Evolutionary conservation across 2,329 filamentous ascomycete genomes (phyloP).

Genomic region (Davidsoniella neocaledoniae): DNA sequence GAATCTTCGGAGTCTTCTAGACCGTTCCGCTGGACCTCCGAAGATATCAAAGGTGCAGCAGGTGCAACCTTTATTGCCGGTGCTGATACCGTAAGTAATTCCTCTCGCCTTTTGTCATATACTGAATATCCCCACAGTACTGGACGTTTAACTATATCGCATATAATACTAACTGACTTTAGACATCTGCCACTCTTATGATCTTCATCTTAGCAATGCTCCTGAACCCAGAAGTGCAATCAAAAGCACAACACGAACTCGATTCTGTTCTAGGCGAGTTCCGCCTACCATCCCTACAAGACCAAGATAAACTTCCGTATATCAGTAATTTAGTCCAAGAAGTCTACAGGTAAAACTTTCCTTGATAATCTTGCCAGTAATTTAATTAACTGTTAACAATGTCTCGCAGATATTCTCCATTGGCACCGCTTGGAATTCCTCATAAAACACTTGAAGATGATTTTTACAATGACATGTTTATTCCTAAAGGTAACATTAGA

Average conservation of each 20-base stretch:
- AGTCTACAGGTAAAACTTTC: background rate
- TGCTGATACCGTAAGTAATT: conserved; percentile 23
- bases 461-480: conserved; percentile 37
- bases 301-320: background rate
- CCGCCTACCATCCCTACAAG: background rate
- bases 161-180: background rate
- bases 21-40: conserved; percentile 17
- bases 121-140: background rate
- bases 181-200: conserved; percentile 23
- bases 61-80: conserved; percentile 33
- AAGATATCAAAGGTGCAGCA: conserved; percentile 32
- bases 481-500: conserved; percentile 29
- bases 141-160: background rate
- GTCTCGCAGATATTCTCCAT: conserved; percentile 21
- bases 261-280: conserved; percentile 23
- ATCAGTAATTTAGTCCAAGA: conserved; percentile 1
- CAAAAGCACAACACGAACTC: conserved; percentile 28
- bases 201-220: conserved; percentile 27
- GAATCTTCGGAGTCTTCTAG: background rate
- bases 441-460: conserved; percentile 39
- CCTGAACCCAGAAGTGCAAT: conserved; percentile 26
- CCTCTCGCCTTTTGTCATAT: background rate
- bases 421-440: conserved; percentile 33
- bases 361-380: background rate
- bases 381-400: background rate